Conservation (phyloP, 1,284 basidiomycete species). For the Tilletia setariae region DNA sequence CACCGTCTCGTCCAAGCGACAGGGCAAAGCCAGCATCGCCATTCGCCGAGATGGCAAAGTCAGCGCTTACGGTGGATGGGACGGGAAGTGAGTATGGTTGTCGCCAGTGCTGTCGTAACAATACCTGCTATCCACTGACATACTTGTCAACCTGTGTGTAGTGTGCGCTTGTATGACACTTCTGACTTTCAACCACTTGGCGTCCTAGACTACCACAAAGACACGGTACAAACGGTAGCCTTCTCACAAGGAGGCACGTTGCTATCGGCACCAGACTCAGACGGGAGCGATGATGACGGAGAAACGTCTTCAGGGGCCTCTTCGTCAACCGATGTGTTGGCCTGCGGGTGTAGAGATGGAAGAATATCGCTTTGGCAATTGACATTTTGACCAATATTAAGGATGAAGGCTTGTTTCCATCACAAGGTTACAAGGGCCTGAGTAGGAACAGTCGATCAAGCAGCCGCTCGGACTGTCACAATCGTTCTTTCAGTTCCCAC, state of each 20-base stretch:
- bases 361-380: slow-evolving; percentile 12
- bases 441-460: too few relatives aligned
- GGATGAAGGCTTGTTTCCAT: too few relatives aligned
- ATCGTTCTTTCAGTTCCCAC: neutral
- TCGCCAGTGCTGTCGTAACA: too few relatives aligned
- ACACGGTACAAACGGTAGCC: slow-evolving; percentile 34
- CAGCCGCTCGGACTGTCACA: too few relatives aligned
- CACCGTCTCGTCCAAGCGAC: neutral
- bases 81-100: slow-evolving; percentile 27
- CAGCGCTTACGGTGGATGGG: slow-evolving; percentile 27
- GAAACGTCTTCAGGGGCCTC: neutral
- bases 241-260: slow-evolving; percentile 19
- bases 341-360: slow-evolving; percentile 12
- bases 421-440: too few relatives aligned
- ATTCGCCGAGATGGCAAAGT: slow-evolving; percentile 22
- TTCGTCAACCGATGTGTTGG: neutral
- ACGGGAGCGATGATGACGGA: neutral
- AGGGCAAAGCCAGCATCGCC: slow-evolving; percentile 24
- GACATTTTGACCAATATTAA: neutral
- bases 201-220: slow-evolving; percentile 34
- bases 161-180: slow-evolving; percentile 30
- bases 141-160: slow-evolving; percentile 5
- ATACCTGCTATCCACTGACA: neutral
- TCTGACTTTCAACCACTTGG: slow-evolving; percentile 37
- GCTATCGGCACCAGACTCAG: slow-evolving; percentile 1